A percentile compares a stretch with the other conserved stretches of the same genome.
Conservation (phyloP, 1,284 basidiomycete species). For the Prillingera fragicola region DNA sequence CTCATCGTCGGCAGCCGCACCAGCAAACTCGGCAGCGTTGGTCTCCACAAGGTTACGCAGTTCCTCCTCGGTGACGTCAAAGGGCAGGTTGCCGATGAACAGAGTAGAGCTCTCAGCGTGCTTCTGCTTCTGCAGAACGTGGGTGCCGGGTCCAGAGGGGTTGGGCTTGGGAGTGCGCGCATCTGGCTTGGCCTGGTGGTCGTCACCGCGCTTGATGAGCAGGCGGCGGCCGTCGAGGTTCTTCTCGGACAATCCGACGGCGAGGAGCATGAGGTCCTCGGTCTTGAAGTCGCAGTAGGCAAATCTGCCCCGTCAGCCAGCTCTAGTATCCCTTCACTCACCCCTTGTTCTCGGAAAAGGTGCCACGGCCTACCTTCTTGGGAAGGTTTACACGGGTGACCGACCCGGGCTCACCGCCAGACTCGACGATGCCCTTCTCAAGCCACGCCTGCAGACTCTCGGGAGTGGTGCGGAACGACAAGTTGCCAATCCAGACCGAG, state of each 20-base stretch:
- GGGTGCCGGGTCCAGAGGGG: constrained; percentile 24
- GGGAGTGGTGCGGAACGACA: constrained; percentile 81
- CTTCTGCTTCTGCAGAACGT: constrained; percentile 40
- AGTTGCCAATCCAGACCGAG: constrained; percentile 91
- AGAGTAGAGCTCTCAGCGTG: constrained; percentile 38
- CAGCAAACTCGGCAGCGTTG: constrained; percentile 51
- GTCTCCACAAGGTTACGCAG: constrained; percentile 54
- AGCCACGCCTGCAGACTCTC: constrained; percentile 68
- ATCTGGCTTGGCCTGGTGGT: constrained; percentile 51
- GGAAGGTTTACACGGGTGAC: constrained; percentile 55
- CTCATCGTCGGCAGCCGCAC: constrained; percentile 22
- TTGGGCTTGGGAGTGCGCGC: constrained; percentile 52
- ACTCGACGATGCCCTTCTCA: constrained; percentile 55
- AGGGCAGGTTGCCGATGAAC: constrained; percentile 50
- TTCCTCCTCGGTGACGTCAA: constrained; percentile 71
- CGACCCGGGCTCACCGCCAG: constrained; percentile 31
- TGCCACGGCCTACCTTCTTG: constrained; percentile 42
- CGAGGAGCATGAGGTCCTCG: constrained; percentile 64
- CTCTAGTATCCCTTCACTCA: constrained; percentile 31
- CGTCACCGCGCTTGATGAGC: constrained; percentile 87
- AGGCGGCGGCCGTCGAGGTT: constrained; percentile 78
- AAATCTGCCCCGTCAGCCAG: constrained; percentile 57
- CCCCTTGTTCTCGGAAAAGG: constrained; percentile 52
- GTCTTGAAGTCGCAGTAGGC: constrained; percentile 92
- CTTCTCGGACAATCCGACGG: constrained; percentile 74